Evolutionary conservation across 495 filamentous ascomycete genomes (phyloP).

Genomic region (Pseudomonodictys pantanalensis): DNA sequence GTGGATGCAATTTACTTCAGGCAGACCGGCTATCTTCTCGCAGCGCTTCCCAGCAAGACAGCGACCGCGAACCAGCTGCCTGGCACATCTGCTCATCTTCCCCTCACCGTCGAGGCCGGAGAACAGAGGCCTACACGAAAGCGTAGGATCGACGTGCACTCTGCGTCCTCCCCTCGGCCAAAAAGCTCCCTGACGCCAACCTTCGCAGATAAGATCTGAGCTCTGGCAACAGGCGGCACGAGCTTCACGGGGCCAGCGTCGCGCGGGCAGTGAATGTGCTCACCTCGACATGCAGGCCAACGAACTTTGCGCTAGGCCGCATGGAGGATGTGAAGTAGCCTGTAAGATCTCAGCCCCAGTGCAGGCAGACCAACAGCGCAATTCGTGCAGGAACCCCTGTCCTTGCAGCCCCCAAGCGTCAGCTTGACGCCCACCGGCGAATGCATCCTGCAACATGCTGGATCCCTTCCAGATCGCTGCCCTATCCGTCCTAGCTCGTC

Average conservation of each 20-base stretch:
- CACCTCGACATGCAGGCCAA: conserved; percentile 16
- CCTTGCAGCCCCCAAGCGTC: conserved; percentile 10
- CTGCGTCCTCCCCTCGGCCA: background rate
- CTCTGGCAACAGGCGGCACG: conserved; percentile 3
- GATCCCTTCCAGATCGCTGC: conserved; percentile 14
- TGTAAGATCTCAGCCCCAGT: conserved; percentile 29
- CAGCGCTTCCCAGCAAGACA: background rate
- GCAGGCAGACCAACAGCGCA: conserved; percentile 4
- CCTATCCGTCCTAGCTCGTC: background rate
- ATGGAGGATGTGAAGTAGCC: conserved; percentile 10
- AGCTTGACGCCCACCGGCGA: conserved; percentile 21
- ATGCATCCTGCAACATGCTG: conserved; percentile 5
- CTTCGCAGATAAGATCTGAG: conserved; percentile 17
- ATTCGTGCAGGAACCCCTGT: conserved; percentile 18
- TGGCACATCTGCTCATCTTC: background rate
- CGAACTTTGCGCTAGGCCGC: conserved; percentile 8
- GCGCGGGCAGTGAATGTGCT: background rate
- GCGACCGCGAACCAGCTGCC: background rate
- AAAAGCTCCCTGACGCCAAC: background rate
- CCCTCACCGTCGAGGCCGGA: background rate
- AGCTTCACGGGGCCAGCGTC: conserved; percentile 5
- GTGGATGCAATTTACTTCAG: conserved; percentile 28
- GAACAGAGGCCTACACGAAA: no score
- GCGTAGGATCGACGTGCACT: background rate
- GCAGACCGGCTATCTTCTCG: conserved; percentile 25